A percentile compares a stretch with the other conserved stretches of the same genome.
Evolutionary conservation across 768 basidiomycete species (phyloP).

Genomic region (Amanita jacksonii): DNA sequence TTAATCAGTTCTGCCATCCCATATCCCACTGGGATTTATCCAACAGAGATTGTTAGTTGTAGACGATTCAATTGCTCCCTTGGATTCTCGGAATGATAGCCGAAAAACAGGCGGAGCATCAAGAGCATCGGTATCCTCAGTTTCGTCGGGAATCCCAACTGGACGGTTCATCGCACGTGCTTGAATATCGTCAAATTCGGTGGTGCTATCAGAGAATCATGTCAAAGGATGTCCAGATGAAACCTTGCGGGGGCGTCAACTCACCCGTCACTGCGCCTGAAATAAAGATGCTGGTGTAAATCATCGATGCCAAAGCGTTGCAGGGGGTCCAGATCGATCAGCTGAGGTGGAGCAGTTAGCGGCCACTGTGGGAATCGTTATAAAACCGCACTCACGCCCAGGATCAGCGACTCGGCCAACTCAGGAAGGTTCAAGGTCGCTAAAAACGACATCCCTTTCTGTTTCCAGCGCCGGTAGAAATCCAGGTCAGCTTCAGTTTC

Average conservation of each 20-base stretch:
- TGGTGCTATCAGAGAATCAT: slow-evolving; percentile 6
- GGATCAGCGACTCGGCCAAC: slow-evolving; percentile 18
- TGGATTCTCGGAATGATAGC: slow-evolving; percentile 1
- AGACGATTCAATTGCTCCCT: not conserved
- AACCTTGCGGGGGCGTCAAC: too few species aligned
- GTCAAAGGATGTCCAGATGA: too few species aligned
- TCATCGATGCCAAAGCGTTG: slow-evolving; percentile 14
- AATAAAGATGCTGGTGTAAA: slow-evolving; percentile 17
- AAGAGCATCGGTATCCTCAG: slow-evolving; percentile 4
- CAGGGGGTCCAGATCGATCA: slow-evolving; percentile 13
- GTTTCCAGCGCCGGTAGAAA: slow-evolving; percentile 13
- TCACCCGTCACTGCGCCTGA: slow-evolving; percentile 14
- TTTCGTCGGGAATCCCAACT: slow-evolving; percentile 8
- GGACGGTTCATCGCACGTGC: slow-evolving; percentile 10
- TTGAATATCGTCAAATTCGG: slow-evolving; percentile 15
- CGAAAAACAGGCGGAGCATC: slow-evolving; percentile 9
- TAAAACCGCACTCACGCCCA: slow-evolving; percentile 23
- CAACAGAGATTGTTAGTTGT: slow-evolving; percentile 17
- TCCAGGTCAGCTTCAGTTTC: slow-evolving; percentile 1
- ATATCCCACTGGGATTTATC: slow-evolving; percentile 21
- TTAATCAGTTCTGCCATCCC: too few species aligned
- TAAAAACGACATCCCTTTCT: slow-evolving; percentile 14
- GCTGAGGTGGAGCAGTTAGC: slow-evolving; percentile 11
- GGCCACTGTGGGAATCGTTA: not conserved
- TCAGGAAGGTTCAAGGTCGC: slow-evolving; percentile 15